A percentile compares a stretch with the other conserved stretches of the same genome.
Evolutionary conservation across 2,329 filamentous ascomycete species (phyloP).

Genomic region (Alternaria atra): DNA sequence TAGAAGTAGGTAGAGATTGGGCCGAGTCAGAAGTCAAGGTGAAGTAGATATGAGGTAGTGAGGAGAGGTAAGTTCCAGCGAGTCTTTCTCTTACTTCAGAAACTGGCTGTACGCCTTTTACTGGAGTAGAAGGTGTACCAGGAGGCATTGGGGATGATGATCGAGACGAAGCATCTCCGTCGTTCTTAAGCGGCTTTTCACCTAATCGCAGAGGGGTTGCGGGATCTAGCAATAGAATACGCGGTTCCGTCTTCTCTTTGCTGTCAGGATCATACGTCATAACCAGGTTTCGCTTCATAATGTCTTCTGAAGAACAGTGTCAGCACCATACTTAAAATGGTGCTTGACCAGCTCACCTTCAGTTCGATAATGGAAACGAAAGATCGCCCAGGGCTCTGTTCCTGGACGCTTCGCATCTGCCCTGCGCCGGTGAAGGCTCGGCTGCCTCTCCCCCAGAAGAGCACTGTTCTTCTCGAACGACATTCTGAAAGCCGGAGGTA

Average conservation of each 20-base stretch:
- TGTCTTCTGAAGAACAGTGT: conserved; percentile 23
- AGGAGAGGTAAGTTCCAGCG: not conserved
- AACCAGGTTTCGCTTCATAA: conserved; percentile 16
- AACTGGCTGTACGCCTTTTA: not conserved
- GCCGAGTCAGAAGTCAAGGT: not conserved
- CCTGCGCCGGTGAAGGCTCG: conserved; percentile 18
- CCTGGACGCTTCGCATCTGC: conserved; percentile 40
- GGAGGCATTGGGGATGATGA: conserved; percentile 20
- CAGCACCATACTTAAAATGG: not conserved
- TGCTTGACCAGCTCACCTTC: conserved; percentile 23
- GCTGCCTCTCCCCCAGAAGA: conserved; percentile 14
- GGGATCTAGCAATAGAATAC: conserved; percentile 25
- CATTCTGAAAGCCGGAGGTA: conserved; percentile 36
- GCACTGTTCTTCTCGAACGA: conserved; percentile 27
- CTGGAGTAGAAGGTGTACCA: conserved; percentile 16
- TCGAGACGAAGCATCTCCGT: conserved; percentile 19
- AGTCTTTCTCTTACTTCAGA: conserved; percentile 21
- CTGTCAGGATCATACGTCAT: conserved; percentile 16
- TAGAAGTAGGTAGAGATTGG: not conserved
- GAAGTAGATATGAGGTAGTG: not conserved
- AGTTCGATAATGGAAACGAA: conserved; percentile 55
- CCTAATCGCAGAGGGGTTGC: conserved; percentile 20
- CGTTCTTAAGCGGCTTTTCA: conserved; percentile 19
- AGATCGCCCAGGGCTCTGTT: conserved; percentile 49
- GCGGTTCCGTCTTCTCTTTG: conserved; percentile 17